Evolutionary conservation across 2,329 filamentous ascomycete genomes (phyloP), one percentile per base, ranked within the genome.

Genomic region (Diplodia corticola): DNA sequence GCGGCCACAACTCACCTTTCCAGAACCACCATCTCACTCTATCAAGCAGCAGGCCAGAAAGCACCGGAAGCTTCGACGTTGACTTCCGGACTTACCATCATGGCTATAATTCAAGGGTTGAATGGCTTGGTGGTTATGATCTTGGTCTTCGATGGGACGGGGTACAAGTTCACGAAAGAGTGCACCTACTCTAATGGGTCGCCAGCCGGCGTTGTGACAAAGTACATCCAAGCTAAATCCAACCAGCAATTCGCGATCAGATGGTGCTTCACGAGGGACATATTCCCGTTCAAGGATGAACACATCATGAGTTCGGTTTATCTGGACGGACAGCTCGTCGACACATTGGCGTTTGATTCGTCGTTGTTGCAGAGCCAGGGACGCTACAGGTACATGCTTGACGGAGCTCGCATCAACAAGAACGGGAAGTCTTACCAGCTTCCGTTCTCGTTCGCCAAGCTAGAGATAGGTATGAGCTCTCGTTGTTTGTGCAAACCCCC

Each of bases 171-270:
- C 48, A n/a, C 24, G 28, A 13, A 37, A 0, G n/a, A n/a, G n/a
- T n/a, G n/a, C n/a, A n/a, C n/a, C n/a, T n/a, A n/a, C n/a, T n/a
- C n/a, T n/a, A n/a, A n/a, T n/a, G n/a, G n/a, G n/a, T 20, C 33
- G 13, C 9, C 22, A 1, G 35, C 57, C 0, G 68, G 57, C 1
- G 67, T 66, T 0, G 60, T 71, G 2, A 73, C 70, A 0, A 78
- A 73, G 26, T 78, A 77, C 53, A 69, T 79, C 17, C 73, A 78
- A 54, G 72, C 73, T 0, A 63, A 46, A 3, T 72, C 74, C 1
- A 73, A 69, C 6, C 69, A 70, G 0, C 59, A 71, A 2, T 76
- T 79, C 51, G 63, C 46, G 2, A 63, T 75, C 5, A 48, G 37
- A 7, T 65, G 68, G 9, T 59, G 57, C 5, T 53, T 71, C 5